These are phyloP conservation scores for Starmerella sp. DNA, from an alignment of 805 yeast genomes.

Conservation along the genomic window DNA sequence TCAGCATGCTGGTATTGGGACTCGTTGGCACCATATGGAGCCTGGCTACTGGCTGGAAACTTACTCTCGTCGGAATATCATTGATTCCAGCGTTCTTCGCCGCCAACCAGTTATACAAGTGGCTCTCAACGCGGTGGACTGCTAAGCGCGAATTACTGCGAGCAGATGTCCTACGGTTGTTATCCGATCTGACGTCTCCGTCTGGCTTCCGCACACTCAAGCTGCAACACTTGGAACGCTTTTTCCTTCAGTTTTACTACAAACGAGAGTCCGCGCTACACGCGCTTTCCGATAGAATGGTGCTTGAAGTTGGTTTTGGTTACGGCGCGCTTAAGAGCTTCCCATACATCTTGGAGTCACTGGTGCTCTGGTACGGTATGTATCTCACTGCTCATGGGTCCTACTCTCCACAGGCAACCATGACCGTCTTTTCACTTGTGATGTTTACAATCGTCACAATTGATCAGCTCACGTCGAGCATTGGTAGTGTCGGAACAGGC, in stretches of 20 bases:
- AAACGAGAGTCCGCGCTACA: slow-evolving; percentile 28
- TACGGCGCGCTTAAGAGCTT: slow-evolving; percentile 46
- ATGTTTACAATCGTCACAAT: slow-evolving; percentile 63
- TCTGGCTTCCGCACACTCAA: slow-evolving; percentile 53
- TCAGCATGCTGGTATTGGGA: slow-evolving; percentile 45
- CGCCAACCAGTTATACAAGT: slow-evolving; percentile 43
- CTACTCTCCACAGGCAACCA: slow-evolving; percentile 46
- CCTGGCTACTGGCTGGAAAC: slow-evolving; percentile 67
- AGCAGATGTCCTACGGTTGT: slow-evolving; percentile 19
- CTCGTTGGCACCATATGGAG: slow-evolving; percentile 68
- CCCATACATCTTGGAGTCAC: slow-evolving; percentile 51
- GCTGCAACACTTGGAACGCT: slow-evolving; percentile 40
- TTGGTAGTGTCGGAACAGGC: slow-evolving; percentile 77
- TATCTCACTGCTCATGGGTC: slow-evolving; percentile 47
- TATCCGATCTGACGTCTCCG: slow-evolving; percentile 39
- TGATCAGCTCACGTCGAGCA: slow-evolving; percentile 43
- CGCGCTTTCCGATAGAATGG: slow-evolving; percentile 39
- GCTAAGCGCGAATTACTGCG: slow-evolving; percentile 13
- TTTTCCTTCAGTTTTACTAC: slow-evolving; percentile 32
- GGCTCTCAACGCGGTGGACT: slow-evolving; percentile 23
- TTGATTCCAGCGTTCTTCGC: slow-evolving; percentile 54
- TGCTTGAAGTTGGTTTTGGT: slow-evolving; percentile 56
- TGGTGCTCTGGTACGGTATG: slow-evolving; percentile 72
- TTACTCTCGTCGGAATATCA: slow-evolving; percentile 71
- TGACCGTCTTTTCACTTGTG: slow-evolving; percentile 61